phyloP scores from a whole-genome alignment of 2,329 filamentous ascomycete genomes.

The Alternaria dauci region DNA sequence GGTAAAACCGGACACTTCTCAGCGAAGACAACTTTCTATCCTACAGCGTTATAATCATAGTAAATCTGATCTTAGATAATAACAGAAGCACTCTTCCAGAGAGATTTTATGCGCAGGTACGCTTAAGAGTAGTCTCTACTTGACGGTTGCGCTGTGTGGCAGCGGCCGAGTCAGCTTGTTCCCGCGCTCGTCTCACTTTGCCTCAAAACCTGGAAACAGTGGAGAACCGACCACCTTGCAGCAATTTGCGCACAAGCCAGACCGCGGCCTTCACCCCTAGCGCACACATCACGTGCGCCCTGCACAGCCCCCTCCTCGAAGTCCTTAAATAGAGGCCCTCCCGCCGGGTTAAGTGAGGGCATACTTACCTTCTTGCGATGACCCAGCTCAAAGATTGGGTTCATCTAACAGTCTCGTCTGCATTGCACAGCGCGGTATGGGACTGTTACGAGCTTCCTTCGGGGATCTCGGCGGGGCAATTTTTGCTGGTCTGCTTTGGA shows the following conservation, averaged over 20 bases:
- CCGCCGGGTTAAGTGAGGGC: background rate
- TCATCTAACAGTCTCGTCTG: conserved; percentile 43
- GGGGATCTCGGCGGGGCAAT: conserved; percentile 47
- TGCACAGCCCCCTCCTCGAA: background rate
- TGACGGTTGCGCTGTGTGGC: too few relatives aligned
- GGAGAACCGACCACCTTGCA: background rate
- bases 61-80: too few relatives aligned
- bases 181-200: too few relatives aligned
- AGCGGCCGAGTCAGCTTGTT: too few relatives aligned
- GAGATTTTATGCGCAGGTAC: too few relatives aligned
- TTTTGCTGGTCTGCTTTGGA: conserved; percentile 37
- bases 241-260: conserved; percentile 7
- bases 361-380: conserved; percentile 49
- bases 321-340: conserved; percentile 2
- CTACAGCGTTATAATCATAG: too few relatives aligned
- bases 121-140: too few relatives aligned
- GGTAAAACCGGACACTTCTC: too few relatives aligned
- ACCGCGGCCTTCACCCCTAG: background rate
- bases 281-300: background rate
- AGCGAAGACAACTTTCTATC: too few relatives aligned
- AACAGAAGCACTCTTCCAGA: too few relatives aligned
- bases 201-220: background rate
- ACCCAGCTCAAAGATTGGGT: conserved; percentile 44
- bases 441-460: conserved; percentile 46
- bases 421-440: conserved; percentile 52